A percentile compares a stretch with the other conserved stretches of the same genome.
Conservation (phyloP, 139 green algal genomes). For the Tetradesmus lagerheimii region DNA sequence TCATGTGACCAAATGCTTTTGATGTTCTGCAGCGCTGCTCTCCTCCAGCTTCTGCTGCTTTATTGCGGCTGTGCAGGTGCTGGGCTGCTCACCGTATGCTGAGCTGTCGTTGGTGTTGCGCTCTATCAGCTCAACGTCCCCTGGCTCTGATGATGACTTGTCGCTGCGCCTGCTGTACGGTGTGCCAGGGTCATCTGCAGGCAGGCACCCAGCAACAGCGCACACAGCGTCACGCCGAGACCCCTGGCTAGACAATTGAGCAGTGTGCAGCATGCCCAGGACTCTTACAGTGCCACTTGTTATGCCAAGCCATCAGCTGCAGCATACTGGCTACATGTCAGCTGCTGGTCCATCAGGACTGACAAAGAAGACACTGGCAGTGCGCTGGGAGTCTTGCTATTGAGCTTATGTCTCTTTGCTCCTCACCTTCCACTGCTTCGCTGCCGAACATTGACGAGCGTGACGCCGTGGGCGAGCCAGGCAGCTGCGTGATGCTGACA, state of each 20-base stretch:
- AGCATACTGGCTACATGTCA: neutral
- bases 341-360: neutral
- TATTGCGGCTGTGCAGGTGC: neutral
- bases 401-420: neutral
- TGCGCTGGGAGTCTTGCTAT: neutral
- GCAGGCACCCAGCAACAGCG: neutral
- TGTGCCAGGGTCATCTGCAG: constrained; percentile 44
- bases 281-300: neutral
- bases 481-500: constrained; percentile 32
- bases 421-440: constrained; percentile 31
- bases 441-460: constrained; percentile 18
- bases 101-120: neutral
- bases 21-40: neutral
- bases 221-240: neutral
- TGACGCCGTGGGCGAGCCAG: constrained; percentile 17
- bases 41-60: neutral
- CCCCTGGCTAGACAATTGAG: neutral
- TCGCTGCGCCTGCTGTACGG: constrained; percentile 50
- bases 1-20: too few species aligned
- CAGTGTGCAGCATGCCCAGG: neutral
- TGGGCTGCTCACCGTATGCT: neutral
- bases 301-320: neutral
- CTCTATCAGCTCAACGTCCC: constrained; percentile 62
- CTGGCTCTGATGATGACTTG: constrained; percentile 34
- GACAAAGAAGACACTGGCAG: neutral